phyloP scores from a whole-genome alignment of 2,329 filamentous ascomycete genomes.

The Bipolaris zeicola region DNA sequence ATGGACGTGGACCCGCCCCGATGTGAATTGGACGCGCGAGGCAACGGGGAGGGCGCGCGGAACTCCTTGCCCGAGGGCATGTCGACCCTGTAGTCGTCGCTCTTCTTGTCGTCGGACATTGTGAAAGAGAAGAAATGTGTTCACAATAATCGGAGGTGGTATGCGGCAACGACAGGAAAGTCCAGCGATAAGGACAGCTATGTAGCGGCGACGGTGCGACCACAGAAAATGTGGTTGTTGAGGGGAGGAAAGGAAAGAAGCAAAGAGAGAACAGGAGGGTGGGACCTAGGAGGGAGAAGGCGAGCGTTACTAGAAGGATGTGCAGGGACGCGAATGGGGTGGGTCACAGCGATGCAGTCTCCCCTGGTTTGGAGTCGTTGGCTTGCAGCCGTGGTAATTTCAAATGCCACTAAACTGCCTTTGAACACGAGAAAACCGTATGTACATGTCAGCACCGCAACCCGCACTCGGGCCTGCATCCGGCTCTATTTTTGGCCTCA shows the following conservation, averaged over 20 bases:
- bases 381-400: constrained; percentile 33
- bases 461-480: constrained; percentile 10
- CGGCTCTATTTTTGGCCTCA: constrained; percentile 12
- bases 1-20: constrained; percentile 45
- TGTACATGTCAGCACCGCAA: constrained; percentile 24
- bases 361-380: constrained; percentile 33
- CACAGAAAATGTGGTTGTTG: constrained; percentile 1
- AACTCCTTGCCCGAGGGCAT: constrained; percentile 58
- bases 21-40: constrained; percentile 42
- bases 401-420: constrained; percentile 32
- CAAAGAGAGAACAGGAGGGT: constrained; percentile 24
- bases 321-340: constrained; percentile 38
- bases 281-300: constrained; percentile 24
- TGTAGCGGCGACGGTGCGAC: constrained; percentile 12
- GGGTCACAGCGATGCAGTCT: constrained; percentile 28
- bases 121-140: constrained; percentile 29
- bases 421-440: constrained; percentile 16
- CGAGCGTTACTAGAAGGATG: constrained; percentile 27
- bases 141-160: constrained; percentile 4
- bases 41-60: constrained; percentile 55
- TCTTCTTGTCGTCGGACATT: constrained; percentile 91
- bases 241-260: constrained; percentile 6
- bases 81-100: constrained; percentile 75
- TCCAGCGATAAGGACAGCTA: constrained; percentile 24
- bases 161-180: constrained; percentile 22